phyloP scores from a whole-genome alignment of 495 filamentous ascomycete genomes.

The Aspergillus bertholletiae region DNA sequence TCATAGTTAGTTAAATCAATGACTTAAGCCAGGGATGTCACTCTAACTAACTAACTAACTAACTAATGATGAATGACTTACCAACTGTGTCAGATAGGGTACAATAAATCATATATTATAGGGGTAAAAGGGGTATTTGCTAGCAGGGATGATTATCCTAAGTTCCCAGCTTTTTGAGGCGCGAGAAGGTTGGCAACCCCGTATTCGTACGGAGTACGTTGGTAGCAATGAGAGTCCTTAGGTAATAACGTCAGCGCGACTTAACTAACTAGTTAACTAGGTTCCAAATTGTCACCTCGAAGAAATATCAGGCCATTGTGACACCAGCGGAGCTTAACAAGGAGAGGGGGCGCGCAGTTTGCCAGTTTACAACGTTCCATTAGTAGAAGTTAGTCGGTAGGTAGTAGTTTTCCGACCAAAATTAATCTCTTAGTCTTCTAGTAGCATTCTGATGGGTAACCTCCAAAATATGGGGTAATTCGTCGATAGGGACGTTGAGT shows the following conservation, averaged over 20 bases:
- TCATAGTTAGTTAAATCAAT: neutral
- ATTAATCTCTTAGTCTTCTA: neutral
- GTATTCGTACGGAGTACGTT: constrained; percentile 5
- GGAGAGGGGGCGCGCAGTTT: neutral
- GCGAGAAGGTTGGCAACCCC: constrained; percentile 7
- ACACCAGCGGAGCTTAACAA: neutral
- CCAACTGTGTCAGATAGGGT: neutral
- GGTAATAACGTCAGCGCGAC: constrained; percentile 1
- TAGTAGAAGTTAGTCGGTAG: neutral
- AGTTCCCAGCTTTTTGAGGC: constrained; percentile 10
- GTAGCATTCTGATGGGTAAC: neutral
- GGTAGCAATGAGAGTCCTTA: neutral
- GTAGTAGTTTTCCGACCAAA: neutral
- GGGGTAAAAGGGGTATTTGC: constrained; percentile 11
- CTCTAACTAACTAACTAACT: neutral
- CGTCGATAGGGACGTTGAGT: no score
- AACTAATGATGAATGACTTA: no score
- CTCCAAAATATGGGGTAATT: neutral
- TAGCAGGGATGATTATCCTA: constrained; percentile 19
- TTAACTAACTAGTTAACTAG: neutral
- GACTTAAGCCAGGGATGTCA: neutral
- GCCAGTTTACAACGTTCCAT: neutral
- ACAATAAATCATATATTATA: no score
- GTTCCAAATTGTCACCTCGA: neutral
- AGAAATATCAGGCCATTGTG: neutral